These are phyloP conservation scores for Metarhizium rileyi DNA, from an alignment of 2,329 filamentous ascomycete species.

Conservation along the genomic window DNA sequence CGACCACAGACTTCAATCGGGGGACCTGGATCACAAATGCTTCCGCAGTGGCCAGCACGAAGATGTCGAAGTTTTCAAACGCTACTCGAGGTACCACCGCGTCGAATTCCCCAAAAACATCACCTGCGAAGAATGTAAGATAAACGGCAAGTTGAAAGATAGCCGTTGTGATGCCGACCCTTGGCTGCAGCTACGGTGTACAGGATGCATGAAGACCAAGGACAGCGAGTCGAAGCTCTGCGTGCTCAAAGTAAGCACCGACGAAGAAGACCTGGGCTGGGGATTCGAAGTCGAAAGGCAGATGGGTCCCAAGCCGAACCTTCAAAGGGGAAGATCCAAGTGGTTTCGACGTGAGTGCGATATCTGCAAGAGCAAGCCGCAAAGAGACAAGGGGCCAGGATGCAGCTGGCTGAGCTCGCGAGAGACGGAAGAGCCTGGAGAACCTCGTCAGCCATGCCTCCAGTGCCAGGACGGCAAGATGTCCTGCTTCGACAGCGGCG, in stretches of 20 bases:
- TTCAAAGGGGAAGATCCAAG: constrained; percentile 7
- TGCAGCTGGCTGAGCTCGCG: constrained; percentile 15
- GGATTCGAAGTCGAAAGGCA: neutral
- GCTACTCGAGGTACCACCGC: constrained; percentile 10
- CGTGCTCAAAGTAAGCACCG: neutral
- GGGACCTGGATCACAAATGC: constrained; percentile 7
- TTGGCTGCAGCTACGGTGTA: constrained; percentile 11
- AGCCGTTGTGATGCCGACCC: constrained; percentile 15
- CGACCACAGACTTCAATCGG: constrained; percentile 10
- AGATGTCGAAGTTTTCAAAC: constrained; percentile 5
- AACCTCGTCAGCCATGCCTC: constrained; percentile 9
- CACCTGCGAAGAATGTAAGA: constrained; percentile 10
- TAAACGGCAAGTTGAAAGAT: neutral
- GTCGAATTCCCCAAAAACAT: constrained; percentile 5
- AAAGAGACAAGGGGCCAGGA: neutral
- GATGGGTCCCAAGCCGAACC: constrained; percentile 8
- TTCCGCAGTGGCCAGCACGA: neutral
- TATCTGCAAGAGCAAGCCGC: constrained; percentile 10
- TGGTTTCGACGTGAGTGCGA: constrained; percentile 18
- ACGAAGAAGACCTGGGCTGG: neutral
- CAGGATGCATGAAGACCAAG: constrained; percentile 9
- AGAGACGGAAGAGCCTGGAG: constrained; percentile 11
- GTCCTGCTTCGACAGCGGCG: constrained; percentile 13
- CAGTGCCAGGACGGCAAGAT: constrained; percentile 11
- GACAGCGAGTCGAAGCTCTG: neutral